Evolutionary conservation across 306 rosid genomes (phyloP), one percentile per base, ranked within the genome.

Genomic region (Pueraria montana): DNA sequence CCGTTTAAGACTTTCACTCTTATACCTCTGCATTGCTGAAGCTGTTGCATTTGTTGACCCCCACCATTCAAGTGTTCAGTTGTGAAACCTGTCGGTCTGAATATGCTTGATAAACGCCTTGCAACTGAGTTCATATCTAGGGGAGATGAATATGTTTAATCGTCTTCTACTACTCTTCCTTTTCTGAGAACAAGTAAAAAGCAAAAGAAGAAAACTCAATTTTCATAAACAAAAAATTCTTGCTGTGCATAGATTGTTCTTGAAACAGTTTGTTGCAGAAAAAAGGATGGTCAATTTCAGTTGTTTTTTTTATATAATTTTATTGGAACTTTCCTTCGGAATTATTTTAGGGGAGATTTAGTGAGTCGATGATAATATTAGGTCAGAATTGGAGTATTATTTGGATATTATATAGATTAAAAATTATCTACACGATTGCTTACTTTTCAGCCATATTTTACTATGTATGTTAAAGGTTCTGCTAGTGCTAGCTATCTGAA

Each of bases 1-100:
- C 97, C 98, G 32, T 84, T 74, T 8, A 77, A 9, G 13, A 95
- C 97, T 89, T 76, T 86, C 56, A 93, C 97, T 38, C 97, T 82
- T 24, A 93, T 95, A 67, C 94, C 97, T 78, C 98, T 86, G 82
- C 81, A 85, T 67, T 89, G 98, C 84, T 90, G 97, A 82, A 82
- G 82, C 49, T 83, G 87, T 1, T 48, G 55, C 55, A 49, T 49
- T 49, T 49, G 55, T 4, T 49, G 18, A 49, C 2, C 8, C 38
- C 80, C 87, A 18, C 2, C 55, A 40, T 78, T 87, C 20, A 77
- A 38, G 8, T 77, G 84, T 30, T 83, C 88, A 10, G 55, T 26
- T 18, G 77, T 30, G 40, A 66, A 72, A 73, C 69, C 66, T 46
- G 88, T 58, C 74, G 64, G 72, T 14, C 86, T 78, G 72, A 89